Conservation (phyloP, 2,329 filamentous ascomycete species). For the Bimuria novae-zelandiae region DNA sequence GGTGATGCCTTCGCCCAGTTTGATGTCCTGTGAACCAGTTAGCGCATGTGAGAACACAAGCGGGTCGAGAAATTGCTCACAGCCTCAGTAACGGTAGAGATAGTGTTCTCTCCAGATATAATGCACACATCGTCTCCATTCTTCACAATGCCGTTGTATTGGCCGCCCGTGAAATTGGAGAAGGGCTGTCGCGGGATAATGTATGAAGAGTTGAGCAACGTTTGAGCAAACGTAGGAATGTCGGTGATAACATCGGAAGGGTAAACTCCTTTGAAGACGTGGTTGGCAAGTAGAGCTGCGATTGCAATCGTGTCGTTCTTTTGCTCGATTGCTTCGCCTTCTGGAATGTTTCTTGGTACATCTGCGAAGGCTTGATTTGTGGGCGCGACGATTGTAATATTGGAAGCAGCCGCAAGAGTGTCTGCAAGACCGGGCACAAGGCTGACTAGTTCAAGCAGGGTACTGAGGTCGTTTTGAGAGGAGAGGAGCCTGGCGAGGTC, state of each 20-base stretch:
- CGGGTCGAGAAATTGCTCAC: constrained; percentile 43
- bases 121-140: constrained; percentile 52
- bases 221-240: constrained; percentile 51
- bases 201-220: constrained; percentile 55
- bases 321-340: constrained; percentile 37
- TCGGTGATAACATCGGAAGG: constrained; percentile 41
- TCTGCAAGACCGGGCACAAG: constrained; percentile 45
- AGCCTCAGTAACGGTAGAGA: constrained; percentile 53
- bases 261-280: constrained; percentile 60
- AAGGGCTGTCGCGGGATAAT: constrained; percentile 47
- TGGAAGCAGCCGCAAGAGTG: constrained; percentile 47
- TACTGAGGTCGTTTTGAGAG: constrained; percentile 38
- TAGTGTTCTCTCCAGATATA: constrained; percentile 56
- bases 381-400: constrained; percentile 63
- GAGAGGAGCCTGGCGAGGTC: constrained; percentile 39
- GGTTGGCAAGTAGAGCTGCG: constrained; percentile 58
- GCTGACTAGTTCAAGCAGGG: constrained; percentile 42
- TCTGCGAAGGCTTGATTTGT: constrained; percentile 56
- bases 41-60: not conserved
- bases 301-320: constrained; percentile 41
- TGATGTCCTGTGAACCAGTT: constrained; percentile 25
- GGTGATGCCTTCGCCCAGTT: constrained; percentile 30
- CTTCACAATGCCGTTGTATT: constrained; percentile 55
- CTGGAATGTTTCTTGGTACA: constrained; percentile 28
- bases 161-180: constrained; percentile 62